Conservation (phyloP, 2,329 filamentous ascomycete genomes). For the Colletotrichum tanaceti region DNA sequence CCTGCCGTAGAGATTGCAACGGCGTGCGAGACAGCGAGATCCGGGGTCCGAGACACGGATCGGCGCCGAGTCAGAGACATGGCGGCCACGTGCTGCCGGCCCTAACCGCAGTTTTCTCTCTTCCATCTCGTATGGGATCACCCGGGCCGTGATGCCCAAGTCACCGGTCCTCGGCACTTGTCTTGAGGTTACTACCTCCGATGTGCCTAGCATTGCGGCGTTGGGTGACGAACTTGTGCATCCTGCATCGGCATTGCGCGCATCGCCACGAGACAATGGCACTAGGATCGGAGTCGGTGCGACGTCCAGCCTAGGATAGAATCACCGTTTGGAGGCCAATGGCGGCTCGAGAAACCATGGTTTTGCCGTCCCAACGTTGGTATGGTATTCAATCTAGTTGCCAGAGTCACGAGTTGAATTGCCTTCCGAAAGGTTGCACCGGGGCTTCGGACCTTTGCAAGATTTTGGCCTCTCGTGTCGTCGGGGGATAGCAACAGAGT, state of each 20-base stretch:
- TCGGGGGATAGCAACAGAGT: not conserved
- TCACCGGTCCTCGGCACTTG: constrained; percentile 29
- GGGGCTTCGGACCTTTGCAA: not conserved
- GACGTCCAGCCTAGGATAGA: constrained; percentile 9
- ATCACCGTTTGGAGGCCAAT: not conserved
- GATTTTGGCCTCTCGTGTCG: not conserved
- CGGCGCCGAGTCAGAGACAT: constrained; percentile 35
- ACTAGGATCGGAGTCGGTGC: constrained; percentile 11
- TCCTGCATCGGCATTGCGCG: not conserved
- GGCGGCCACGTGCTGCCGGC: constrained; percentile 29
- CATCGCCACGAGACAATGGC: constrained; percentile 15
- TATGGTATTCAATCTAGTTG: constrained; percentile 16
- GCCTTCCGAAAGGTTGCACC: not conserved
- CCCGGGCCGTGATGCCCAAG: constrained; percentile 31
- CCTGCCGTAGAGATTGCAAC: constrained; percentile 27
- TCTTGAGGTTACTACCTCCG: constrained; percentile 26
- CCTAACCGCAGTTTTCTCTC: constrained; percentile 8
- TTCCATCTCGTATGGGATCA: not conserved
- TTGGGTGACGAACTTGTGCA: not conserved
- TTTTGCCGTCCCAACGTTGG: constrained; percentile 17
- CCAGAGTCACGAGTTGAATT: not conserved
- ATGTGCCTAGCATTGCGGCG: constrained; percentile 4
- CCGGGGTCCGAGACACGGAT: constrained; percentile 29
- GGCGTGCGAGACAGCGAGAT: constrained; percentile 10
- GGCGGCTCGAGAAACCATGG: not conserved